Evolutionary conservation across 2,329 filamentous ascomycete species (phyloP).

Genomic region (Pyrenochaeta sp.): DNA sequence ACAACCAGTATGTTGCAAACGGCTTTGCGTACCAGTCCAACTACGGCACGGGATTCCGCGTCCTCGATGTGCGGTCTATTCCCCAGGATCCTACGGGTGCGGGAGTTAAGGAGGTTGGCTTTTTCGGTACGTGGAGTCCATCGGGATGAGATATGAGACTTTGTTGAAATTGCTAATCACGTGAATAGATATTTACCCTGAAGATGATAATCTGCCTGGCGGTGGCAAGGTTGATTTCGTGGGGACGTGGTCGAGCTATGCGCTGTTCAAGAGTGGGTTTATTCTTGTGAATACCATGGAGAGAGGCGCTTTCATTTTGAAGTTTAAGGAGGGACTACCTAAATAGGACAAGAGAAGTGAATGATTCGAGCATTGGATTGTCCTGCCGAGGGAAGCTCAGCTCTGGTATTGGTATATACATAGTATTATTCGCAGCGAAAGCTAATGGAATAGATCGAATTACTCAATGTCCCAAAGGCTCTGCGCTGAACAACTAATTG

Average conservation of each 20-base stretch:
- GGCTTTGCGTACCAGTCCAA: slow-evolving; percentile 54
- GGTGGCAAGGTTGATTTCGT: slow-evolving; percentile 53
- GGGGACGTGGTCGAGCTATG: slow-evolving; percentile 54
- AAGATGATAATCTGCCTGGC: slow-evolving; percentile 49
- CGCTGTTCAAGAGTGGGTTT: slow-evolving; percentile 48
- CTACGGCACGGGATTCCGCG: slow-evolving; percentile 53
- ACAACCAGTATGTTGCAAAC: slow-evolving; percentile 57
- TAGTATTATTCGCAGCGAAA: too few relatives aligned
- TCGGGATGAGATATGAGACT: background rate
- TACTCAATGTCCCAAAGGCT: too few relatives aligned
- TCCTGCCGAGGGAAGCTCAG: too few relatives aligned
- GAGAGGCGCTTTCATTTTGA: slow-evolving; percentile 48
- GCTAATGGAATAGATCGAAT: too few relatives aligned
- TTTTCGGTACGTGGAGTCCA: slow-evolving; percentile 37
- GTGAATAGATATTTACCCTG: slow-evolving; percentile 49
- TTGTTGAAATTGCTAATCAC: slow-evolving; percentile 10
- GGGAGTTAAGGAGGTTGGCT: slow-evolving; percentile 52
- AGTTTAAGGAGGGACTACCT: slow-evolving; percentile 35
- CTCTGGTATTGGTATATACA: too few relatives aligned
- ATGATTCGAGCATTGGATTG: too few relatives aligned
- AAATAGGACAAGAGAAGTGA: slow-evolving; percentile 11
- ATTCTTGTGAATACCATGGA: slow-evolving; percentile 53
- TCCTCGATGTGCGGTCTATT: slow-evolving; percentile 53
- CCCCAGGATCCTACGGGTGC: slow-evolving; percentile 50
- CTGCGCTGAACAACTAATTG: too few relatives aligned